Base-by-base conservation (phyloP, 2,329 filamentous ascomycete genomes). In the Hypoxylon sp. region DNA sequence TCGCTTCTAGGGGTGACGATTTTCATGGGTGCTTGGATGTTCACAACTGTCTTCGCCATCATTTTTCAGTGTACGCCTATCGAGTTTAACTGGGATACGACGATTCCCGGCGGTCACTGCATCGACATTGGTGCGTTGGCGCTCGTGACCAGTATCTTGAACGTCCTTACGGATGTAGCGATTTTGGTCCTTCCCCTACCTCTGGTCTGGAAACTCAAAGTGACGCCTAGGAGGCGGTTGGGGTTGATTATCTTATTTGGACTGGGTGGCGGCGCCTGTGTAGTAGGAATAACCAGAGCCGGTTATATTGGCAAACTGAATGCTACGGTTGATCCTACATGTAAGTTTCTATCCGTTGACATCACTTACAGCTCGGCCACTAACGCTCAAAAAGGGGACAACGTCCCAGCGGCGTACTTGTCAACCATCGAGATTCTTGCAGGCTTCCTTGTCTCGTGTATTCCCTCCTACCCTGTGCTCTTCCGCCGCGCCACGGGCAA, bases 21-120 rank as follows among this genome's bases (percentile, higher is more conserved):
- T n/a, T 55, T 50, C 30, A 50, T 62, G 34, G 55, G 45, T 21
- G 55, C 55, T 3, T 59, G 55, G 55, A 51, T 51, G 34, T 51
- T 59, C 23, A 48, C 59, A 23, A 51, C 45, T 25, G 46, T 51
- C 34, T 61, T 68, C n/a, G 51, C 59, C 11, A 65, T 45, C 27
- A 62, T 57, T 43, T 54, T 70, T n/a, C 68, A 70, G 34, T 70
- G 68, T 21, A 60, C 61, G n/a, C 65, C 68, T 2, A 67, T 70
- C 41, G 39, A 51, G 5, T 57, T 39, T 6, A 32, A 52, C 8
- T 70, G 67, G 67, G 64, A 70, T n/a, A 43, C 43, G 5, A 52
- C 27, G 6, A 50, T 50, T 11, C 12, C 48, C 1, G 25, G 45
- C 5, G 67, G 41, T 5, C 55, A 29, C 9, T 70, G 67, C 23